Evolutionary conservation across 140 eudicot species (phyloP), one percentile per base, ranked within the genome.

Genomic region (Senecio squalidus): DNA sequence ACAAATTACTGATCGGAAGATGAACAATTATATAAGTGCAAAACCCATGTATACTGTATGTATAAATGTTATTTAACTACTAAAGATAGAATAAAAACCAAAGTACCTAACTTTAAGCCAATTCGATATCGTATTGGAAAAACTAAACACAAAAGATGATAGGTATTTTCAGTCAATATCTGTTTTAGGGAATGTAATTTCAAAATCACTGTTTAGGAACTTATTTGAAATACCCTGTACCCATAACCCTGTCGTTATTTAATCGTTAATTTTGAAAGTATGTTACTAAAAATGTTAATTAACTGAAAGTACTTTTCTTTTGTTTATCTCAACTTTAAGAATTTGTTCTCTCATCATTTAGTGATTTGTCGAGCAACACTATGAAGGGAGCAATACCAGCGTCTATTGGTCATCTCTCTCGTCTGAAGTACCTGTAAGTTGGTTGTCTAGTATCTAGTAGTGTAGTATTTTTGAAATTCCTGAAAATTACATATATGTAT

Each of bases 291-390:
- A 6, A 45, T 8, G 17, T 11, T 18, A 26, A 14, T 25, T 15
- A n/a, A 27, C 3, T 5, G 20, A 25, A 52, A 26, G 23, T 52
- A 15, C 21, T 15, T 52, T 52, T 36, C 7, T 10, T 58, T 39
- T 24, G 15, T 22, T n/a, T n/a, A n/a, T 44, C 45, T 28, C 22
- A 29, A 29, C 45, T 20, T 18, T 46, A n/a, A 31, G 39, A 48
- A 31, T 30, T 14, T n/a, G 69, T 49, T 51, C 43, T 31, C n/a
- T 55, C 33, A n/a, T 33, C 7, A 23, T 38, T 23, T 46, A 91
- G 98, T 56, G 98, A 91, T 71, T 76, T 91, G 62, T 86, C 98
- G 18, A 84, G 96, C 76, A 91, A 91, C 62, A 78, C 92, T 57
- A 76, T 91, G 58, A 81, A 57, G 38, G 98, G 98, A 47, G 85